These are phyloP conservation scores for Mantamonas sphyraenae DNA, from an alignment of 78 protist species.

Conservation along the genomic window DNA sequence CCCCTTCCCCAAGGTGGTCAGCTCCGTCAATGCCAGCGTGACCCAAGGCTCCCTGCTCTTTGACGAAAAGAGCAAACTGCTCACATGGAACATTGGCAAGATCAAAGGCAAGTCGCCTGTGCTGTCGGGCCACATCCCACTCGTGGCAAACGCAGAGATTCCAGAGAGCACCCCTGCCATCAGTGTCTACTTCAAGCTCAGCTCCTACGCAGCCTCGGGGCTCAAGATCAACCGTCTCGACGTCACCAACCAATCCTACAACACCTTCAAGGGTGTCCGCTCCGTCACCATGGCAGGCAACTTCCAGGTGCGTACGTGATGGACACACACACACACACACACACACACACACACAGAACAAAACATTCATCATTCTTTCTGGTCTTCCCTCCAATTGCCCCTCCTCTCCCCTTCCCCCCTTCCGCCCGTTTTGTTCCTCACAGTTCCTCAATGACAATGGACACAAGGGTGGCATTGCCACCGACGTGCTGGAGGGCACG, in stretches of 20 bases:
- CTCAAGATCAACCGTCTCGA: background rate
- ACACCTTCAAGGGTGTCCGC: slow-evolving; percentile 23
- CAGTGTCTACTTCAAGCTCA: background rate
- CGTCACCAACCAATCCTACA: slow-evolving; percentile 1
- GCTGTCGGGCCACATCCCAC: no score
- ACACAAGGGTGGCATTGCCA: no score
- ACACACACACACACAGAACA: background rate
- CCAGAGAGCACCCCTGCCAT: background rate
- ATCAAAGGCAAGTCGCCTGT: no score
- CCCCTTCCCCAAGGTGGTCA: background rate
- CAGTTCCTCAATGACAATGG: no score
- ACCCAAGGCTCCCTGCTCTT: background rate
- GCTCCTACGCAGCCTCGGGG: background rate
- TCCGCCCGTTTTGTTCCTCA: background rate
- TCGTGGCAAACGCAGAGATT: background rate
- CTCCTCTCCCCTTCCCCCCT: background rate
- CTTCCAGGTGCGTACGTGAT: slow-evolving; percentile 12
- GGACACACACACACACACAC: background rate
- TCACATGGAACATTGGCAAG: background rate
- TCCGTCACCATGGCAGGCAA: slow-evolving; percentile 21
- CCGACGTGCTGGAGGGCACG: no score
- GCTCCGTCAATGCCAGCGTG: background rate
- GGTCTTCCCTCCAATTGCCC: background rate
- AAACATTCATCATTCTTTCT: background rate
- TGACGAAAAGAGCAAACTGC: background rate